Conservation (phyloP, 2,329 filamentous ascomycete genomes). For the Xylariaceae sp. region DNA sequence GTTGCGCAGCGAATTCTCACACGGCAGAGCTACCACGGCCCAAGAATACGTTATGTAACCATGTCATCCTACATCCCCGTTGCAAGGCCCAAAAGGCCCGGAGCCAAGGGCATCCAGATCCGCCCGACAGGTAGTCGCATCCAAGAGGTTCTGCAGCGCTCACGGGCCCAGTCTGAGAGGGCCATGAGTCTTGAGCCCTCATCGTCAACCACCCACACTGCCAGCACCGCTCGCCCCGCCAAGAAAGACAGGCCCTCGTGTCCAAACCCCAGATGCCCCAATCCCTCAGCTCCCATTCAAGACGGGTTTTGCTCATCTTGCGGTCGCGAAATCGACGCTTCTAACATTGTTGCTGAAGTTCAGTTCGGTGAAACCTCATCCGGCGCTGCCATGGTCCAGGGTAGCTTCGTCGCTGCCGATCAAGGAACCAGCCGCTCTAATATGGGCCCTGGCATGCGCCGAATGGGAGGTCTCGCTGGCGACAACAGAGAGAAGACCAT, state of each 20-base stretch:
- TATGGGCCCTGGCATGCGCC: conserved; percentile 60
- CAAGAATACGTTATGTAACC: conserved; percentile 8
- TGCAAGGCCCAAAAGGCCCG: conserved; percentile 28
- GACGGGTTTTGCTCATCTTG: conserved; percentile 77
- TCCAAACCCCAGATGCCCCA: conserved; percentile 59
- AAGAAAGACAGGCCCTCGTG: conserved; percentile 37
- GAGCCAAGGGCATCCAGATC: conserved; percentile 36
- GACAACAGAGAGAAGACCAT: conserved; percentile 60
- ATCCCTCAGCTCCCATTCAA: conserved; percentile 52
- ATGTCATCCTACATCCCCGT: conserved; percentile 51
- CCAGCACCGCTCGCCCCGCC: conserved; percentile 15
- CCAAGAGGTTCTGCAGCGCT: conserved; percentile 39
- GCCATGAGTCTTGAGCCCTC: conserved; percentile 22
- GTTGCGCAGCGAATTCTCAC: not conserved
- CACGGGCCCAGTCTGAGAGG: conserved; percentile 25
- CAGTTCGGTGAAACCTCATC: conserved; percentile 84
- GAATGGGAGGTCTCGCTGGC: conserved; percentile 53
- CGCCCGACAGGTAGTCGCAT: conserved; percentile 49
- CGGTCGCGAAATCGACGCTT: conserved; percentile 79
- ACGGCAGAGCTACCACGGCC: not conserved
- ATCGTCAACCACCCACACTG: conserved; percentile 17
- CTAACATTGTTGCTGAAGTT: conserved; percentile 88
- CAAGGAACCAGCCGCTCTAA: conserved; percentile 71
- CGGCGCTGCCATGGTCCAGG: conserved; percentile 86
- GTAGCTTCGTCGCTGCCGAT: conserved; percentile 81